Percentiles rank a stretch among this genome's conserved stretches.
phyloP scores from a whole-genome alignment of 768 basidiomycete species.

The Xerocomellus chrysenteron region DNA sequence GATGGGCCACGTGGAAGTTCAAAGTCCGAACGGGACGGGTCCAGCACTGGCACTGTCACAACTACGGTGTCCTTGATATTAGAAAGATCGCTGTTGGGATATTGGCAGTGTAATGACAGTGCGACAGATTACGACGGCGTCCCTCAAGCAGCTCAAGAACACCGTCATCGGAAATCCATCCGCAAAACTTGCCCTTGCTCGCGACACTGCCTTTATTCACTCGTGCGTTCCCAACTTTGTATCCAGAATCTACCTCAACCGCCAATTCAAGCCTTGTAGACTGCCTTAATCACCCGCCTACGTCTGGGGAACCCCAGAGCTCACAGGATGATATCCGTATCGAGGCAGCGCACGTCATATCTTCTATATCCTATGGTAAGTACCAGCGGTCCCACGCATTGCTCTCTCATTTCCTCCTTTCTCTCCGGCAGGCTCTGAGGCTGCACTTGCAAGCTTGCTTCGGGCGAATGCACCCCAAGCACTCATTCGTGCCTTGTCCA shows the following conservation, averaged over 20 bases:
- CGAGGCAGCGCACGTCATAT: conserved; percentile 73
- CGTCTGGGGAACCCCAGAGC: conserved; percentile 33
- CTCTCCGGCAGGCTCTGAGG: conserved; percentile 52
- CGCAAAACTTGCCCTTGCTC: conserved; percentile 59
- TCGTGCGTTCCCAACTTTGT: conserved; percentile 39
- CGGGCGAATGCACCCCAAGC: conserved; percentile 56
- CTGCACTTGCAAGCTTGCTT: conserved; percentile 57
- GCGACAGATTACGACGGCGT: conserved; percentile 26
- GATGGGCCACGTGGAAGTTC: neutral
- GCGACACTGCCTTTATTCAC: conserved; percentile 55
- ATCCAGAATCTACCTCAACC: neutral
- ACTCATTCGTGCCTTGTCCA: conserved; percentile 61
- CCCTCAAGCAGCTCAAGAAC: conserved; percentile 71
- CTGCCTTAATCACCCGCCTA: conserved; percentile 48
- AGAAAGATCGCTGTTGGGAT: neutral
- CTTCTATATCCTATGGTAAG: conserved; percentile 69
- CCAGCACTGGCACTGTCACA: no score
- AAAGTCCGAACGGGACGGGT: neutral
- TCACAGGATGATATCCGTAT: conserved; percentile 55
- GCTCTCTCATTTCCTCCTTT: neutral
- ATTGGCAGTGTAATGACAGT: conserved; percentile 24
- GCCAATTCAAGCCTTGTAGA: conserved; percentile 53
- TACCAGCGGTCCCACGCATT: neutral
- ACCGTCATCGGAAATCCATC: conserved; percentile 76
- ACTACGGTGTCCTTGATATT: no score